Conservation (phyloP, 768 basidiomycete genomes). For the Clitopilus hobsonii region DNA sequence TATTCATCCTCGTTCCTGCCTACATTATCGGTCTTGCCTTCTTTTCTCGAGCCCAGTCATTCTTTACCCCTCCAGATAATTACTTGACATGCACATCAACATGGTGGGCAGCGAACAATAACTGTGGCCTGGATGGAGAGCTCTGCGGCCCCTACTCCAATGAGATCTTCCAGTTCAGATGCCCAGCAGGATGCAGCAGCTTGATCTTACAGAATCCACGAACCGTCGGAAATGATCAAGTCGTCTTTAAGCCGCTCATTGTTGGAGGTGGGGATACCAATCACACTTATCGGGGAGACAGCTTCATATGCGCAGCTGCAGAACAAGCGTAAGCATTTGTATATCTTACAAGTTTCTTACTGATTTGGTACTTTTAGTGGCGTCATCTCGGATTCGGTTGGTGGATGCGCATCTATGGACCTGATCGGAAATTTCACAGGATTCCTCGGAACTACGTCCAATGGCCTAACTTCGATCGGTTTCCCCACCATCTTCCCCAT, state of each 20-base stretch:
- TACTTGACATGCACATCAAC: slow-evolving; percentile 66
- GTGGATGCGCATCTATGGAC: slow-evolving; percentile 73
- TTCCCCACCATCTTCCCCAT: slow-evolving; percentile 76
- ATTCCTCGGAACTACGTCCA: slow-evolving; percentile 52
- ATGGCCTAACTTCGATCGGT: slow-evolving; percentile 66
- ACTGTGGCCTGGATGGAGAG: slow-evolving; percentile 69
- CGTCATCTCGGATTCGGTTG: slow-evolving; percentile 53
- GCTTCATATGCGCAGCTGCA: slow-evolving; percentile 81
- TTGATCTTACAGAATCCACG: slow-evolving; percentile 70
- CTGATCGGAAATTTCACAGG: slow-evolving; percentile 71
- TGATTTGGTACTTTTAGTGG: slow-evolving; percentile 40
- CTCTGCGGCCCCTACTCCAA: slow-evolving; percentile 62
- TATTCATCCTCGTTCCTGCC: slow-evolving; percentile 47
- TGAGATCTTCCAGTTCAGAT: slow-evolving; percentile 68
- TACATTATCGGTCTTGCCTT: slow-evolving; percentile 76
- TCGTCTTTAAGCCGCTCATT: slow-evolving; percentile 67
- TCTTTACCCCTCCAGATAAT: slow-evolving; percentile 57
- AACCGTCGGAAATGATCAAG: slow-evolving; percentile 61
- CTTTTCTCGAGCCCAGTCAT: slow-evolving; percentile 68
- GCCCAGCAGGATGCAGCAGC: slow-evolving; percentile 65
- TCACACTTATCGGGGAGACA: slow-evolving; percentile 76
- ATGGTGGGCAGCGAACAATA: slow-evolving; percentile 65
- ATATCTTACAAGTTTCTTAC: slow-evolving; percentile 2
- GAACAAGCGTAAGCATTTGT: slow-evolving; percentile 61
- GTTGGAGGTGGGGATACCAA: slow-evolving; percentile 81